These are phyloP conservation scores for Myriosclerotinia scirpicola DNA, from an alignment of 2,329 filamentous ascomycete genomes.

Conservation along the genomic window DNA sequence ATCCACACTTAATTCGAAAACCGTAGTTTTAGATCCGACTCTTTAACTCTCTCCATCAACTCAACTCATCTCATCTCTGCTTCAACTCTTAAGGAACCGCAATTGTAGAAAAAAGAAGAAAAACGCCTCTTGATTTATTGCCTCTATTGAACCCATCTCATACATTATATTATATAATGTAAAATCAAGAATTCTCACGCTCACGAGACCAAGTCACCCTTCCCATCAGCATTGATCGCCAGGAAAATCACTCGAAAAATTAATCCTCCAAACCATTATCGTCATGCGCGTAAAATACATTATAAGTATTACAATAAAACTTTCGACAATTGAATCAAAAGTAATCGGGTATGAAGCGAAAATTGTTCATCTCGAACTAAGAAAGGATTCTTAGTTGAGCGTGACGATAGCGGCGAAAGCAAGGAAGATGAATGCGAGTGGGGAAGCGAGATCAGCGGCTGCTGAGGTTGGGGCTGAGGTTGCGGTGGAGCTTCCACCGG, in stretches of 20 bases:
- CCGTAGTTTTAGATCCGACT: background rate
- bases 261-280: constrained; percentile 20
- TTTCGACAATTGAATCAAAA: constrained; percentile 15
- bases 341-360: constrained; percentile 10
- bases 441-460: constrained; percentile 33
- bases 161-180: background rate
- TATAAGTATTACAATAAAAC: constrained; percentile 21
- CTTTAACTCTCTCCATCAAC: background rate
- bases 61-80: background rate
- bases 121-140: background rate
- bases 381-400: constrained; percentile 33
- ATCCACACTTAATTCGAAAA: background rate
- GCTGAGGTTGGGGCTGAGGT: constrained; percentile 27
- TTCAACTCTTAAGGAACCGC: background rate
- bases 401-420: constrained; percentile 37
- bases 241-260: constrained; percentile 14
- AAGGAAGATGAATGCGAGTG: constrained; percentile 38
- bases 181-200: background rate
- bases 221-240: background rate
- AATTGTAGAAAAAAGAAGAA: background rate
- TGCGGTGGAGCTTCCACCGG: constrained; percentile 16
- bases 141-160: background rate
- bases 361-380: background rate
- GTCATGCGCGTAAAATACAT: constrained; percentile 21
- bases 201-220: background rate